Percentiles rank a stretch among this genome's conserved stretches.
Evolutionary conservation across 345 rosid genomes (phyloP).

Genomic region (Citrus medica): DNA sequence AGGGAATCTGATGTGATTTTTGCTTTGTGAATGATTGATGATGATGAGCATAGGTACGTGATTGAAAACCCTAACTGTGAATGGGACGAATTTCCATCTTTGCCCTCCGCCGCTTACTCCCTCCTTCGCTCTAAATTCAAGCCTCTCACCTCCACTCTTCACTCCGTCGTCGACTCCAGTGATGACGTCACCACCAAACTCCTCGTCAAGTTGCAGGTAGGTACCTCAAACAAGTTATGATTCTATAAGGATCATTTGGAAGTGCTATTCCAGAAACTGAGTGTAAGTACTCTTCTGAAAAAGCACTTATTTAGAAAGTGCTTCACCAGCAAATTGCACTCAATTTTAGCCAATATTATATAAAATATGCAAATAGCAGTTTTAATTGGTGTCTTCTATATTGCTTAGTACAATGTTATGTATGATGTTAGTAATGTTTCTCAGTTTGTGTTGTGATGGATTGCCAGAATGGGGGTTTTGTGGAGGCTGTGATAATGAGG

Average conservation of each 20-base stretch:
- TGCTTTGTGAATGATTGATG: background rate
- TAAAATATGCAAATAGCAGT: background rate
- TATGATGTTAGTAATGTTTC: background rate
- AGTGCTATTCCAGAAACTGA: background rate
- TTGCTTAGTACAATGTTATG: background rate
- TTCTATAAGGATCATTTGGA: background rate
- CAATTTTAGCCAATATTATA: background rate
- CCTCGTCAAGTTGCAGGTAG: slow-evolving; percentile 76
- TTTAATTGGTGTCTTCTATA: background rate
- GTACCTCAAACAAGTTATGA: background rate
- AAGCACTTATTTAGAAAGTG: background rate
- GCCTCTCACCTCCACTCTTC: slow-evolving; percentile 70
- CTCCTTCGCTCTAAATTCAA: slow-evolving; percentile 77
- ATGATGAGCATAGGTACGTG: slow-evolving; percentile 37
- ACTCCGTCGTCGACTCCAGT: slow-evolving; percentile 61
- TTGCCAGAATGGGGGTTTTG: slow-evolving; percentile 68
- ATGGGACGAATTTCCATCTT: slow-evolving; percentile 63
- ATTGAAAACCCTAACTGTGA: slow-evolving; percentile 74
- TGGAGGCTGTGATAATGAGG: slow-evolving; percentile 95
- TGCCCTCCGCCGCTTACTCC: slow-evolving; percentile 71
- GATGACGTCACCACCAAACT: slow-evolving; percentile 89
- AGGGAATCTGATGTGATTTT: background rate
- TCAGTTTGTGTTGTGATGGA: background rate
- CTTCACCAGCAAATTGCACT: background rate
- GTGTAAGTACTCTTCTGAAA: background rate